Evolutionary conservation across 176 grass and related monocot genomes (phyloP).

Genomic region (Ensete ventricosum): DNA sequence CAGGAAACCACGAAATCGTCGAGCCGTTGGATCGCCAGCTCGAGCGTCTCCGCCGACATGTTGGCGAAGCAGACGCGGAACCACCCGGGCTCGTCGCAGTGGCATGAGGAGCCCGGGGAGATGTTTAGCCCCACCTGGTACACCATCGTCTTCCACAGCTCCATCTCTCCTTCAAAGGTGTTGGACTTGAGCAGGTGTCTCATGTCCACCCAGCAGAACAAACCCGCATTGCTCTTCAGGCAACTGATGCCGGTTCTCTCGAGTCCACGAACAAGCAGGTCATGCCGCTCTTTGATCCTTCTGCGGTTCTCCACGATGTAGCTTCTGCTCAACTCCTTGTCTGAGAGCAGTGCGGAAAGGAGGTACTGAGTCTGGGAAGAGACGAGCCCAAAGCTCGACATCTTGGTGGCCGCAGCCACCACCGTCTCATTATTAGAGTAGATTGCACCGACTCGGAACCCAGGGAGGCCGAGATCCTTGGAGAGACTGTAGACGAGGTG

Average conservation of each 20-base stretch:
- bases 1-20: background rate
- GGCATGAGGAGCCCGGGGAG: background rate
- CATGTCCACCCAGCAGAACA: constrained; percentile 2
- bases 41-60: background rate
- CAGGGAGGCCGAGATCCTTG: background rate
- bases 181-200: background rate
- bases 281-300: background rate
- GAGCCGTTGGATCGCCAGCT: background rate
- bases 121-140: background rate
- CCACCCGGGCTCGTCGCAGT: background rate
- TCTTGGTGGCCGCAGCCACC: background rate
- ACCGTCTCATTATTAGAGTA: background rate
- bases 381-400: background rate
- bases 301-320: background rate
- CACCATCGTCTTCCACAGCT: background rate
- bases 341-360: background rate
- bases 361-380: background rate
- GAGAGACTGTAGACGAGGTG: background rate
- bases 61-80: constrained; percentile 2
- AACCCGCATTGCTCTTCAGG: background rate
- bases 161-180: background rate
- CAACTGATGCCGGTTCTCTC: background rate
- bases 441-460: background rate
- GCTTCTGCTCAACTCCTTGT: background rate
- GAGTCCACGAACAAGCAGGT: background rate